Evolutionary conservation across 2,329 filamentous ascomycete genomes (phyloP), one percentile per base, ranked within the genome.

Genomic region (Fusarium armeniacum): DNA sequence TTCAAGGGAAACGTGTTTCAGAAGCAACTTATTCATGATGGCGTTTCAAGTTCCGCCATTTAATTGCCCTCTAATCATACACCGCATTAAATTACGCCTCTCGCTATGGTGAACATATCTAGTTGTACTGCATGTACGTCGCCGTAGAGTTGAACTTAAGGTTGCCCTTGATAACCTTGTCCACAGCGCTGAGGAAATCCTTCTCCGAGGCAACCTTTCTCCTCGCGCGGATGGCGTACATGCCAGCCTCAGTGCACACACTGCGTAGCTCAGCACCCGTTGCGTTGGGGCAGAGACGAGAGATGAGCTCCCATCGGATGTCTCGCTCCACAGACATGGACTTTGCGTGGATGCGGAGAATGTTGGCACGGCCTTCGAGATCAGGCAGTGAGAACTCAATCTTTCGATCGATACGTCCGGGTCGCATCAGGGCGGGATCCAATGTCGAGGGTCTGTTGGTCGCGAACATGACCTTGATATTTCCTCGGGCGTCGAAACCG

Each of bases 401-500:
- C 87, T 99, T 99, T 77, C 96, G 89, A 81, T 98, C 95, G 77
- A 98, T 98, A 87, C 95, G 94, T 33, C 95, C 95, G 13, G 95
- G 95, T 83, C 95, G 89, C 94, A 98, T 98, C 70, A 98, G 87
- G 4, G 95, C 95, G n/a, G 95, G 95, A 78, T 98, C 95, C 58
- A 98, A 87, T 6, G 95, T 98, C 6, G 94, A 97, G 5, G 95
- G 95, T 80, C 95, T 88, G 87, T 98, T 98, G 79, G 95, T 98
- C 62, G 95, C 95, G 78, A 98, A 98, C 95, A 98, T 98, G 82
- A 98, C 95, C 83, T 98, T 98, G 87, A 98, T 98, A 82, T 98
- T 98, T 80, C 95, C 95, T 80, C 95, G 88, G 50, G 94, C 93
- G 78, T 98, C 95, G 84, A 98, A 98, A 69, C 95, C 95, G 77